Conservation (phyloP, 129 eudicot genomes). For the Kitagawia praeruptora region DNA sequence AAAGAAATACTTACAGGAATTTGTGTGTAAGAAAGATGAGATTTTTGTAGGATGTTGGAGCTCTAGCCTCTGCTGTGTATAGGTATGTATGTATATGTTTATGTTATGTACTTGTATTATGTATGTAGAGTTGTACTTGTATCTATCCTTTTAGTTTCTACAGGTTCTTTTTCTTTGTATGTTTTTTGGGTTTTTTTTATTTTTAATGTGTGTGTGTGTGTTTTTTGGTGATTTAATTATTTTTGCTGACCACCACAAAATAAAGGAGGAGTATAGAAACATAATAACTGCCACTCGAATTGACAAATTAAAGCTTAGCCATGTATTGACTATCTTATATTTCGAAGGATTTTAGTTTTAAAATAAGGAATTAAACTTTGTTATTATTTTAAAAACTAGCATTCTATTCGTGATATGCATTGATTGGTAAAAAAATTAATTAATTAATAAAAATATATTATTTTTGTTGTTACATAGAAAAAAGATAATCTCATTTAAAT, state of each 20-base stretch:
- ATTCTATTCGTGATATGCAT: too few relatives aligned
- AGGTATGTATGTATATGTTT: background rate
- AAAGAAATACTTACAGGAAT: constrained; percentile 7
- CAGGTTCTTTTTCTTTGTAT: background rate
- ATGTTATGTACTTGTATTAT: background rate
- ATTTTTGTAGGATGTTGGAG: background rate
- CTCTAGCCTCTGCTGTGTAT: constrained; percentile 2
- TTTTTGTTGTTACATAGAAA: too few relatives aligned
- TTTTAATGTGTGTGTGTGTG: background rate
- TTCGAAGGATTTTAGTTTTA: background rate
- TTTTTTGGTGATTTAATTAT: background rate
- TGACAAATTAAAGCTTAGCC: constrained; percentile 1
- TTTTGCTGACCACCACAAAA: constrained; percentile 25
- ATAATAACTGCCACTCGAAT: constrained; percentile 15
- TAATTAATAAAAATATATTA: too few relatives aligned
- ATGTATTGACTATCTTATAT: background rate
- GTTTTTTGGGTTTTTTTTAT: background rate
- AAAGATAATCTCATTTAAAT: too few relatives aligned
- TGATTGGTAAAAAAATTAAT: too few relatives aligned
- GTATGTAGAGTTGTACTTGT: background rate
- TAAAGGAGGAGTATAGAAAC: constrained; percentile 3
- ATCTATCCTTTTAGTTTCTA: background rate
- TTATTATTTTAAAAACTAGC: too few relatives aligned
- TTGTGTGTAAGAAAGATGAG: background rate
- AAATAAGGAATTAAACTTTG: too few relatives aligned